These are phyloP conservation scores for Candida dubliniensis DNA, from an alignment of 1,139 yeast genomes.

Conservation along the genomic window DNA sequence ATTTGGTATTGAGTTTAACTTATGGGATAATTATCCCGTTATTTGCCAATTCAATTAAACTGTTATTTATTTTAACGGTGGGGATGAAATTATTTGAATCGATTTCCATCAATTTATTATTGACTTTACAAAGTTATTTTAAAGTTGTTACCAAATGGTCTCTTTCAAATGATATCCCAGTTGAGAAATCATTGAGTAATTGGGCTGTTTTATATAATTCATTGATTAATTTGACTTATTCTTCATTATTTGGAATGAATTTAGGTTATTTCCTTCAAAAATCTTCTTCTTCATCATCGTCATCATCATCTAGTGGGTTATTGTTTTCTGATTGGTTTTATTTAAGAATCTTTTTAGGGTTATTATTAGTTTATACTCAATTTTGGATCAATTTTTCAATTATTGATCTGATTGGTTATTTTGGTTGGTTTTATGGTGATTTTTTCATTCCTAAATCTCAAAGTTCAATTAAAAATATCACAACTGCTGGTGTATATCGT, in stretches of 20 bases:
- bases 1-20: slow-evolving; percentile 48
- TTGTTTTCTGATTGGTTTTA: slow-evolving; percentile 44
- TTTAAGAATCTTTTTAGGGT: slow-evolving; percentile 61
- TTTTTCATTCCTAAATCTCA: slow-evolving; percentile 61
- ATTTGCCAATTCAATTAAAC: slow-evolving; percentile 24
- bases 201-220: slow-evolving; percentile 76
- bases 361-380: slow-evolving; percentile 58
- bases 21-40: slow-evolving; percentile 48
- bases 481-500: slow-evolving; percentile 83
- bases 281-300: slow-evolving; percentile 15
- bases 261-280: slow-evolving; percentile 29
- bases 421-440: slow-evolving; percentile 91
- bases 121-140: slow-evolving; percentile 59
- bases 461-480: slow-evolving; percentile 46
- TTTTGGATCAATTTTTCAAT: slow-evolving; percentile 73
- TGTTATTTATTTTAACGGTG: slow-evolving; percentile 51
- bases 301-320: slow-evolving; percentile 2
- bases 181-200: slow-evolving; percentile 68
- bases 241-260: slow-evolving; percentile 47
- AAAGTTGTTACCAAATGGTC: slow-evolving; percentile 69
- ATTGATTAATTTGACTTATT: slow-evolving; percentile 45
- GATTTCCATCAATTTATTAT: slow-evolving; percentile 50
- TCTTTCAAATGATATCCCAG: slow-evolving; percentile 66
- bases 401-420: slow-evolving; percentile 73
- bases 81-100: slow-evolving; percentile 54